These are phyloP conservation scores for Mycosphaerelloides madeirae DNA, from an alignment of 2,329 filamentous ascomycete species.

Conservation along the genomic window DNA sequence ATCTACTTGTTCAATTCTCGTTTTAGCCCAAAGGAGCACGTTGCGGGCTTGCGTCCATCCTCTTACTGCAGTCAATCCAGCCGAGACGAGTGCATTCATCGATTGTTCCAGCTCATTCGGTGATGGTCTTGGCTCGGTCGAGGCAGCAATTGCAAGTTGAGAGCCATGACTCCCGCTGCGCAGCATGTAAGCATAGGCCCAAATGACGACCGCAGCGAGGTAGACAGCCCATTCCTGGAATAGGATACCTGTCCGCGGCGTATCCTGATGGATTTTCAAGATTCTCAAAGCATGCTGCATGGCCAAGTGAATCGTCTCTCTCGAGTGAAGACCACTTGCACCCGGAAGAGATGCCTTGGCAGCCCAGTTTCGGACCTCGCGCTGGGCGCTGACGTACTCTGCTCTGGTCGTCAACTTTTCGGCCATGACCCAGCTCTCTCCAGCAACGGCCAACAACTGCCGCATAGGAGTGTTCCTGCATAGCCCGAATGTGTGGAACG, in stretches of 20 bases:
- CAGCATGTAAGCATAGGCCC: slow-evolving; percentile 22
- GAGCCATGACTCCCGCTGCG: neutral
- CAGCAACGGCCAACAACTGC: slow-evolving; percentile 40
- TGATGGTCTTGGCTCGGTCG: slow-evolving; percentile 3
- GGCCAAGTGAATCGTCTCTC: slow-evolving; percentile 9
- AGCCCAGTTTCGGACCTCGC: slow-evolving; percentile 36
- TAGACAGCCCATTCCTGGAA: slow-evolving; percentile 29
- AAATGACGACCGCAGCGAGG: slow-evolving; percentile 27
- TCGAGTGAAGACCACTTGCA: neutral
- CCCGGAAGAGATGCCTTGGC: neutral
- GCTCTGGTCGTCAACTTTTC: slow-evolving; percentile 37
- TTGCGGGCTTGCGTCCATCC: slow-evolving; percentile 15
- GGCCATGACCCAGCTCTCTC: slow-evolving; percentile 44
- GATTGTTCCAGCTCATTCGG: neutral
- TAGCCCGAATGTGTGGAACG: slow-evolving; percentile 36
- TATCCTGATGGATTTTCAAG: slow-evolving; percentile 18
- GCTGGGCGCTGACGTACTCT: slow-evolving; percentile 32
- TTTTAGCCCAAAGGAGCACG: slow-evolving; percentile 25
- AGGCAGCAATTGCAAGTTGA: neutral
- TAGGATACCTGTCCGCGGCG: slow-evolving; percentile 18
- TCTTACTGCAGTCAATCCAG: neutral
- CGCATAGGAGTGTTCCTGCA: slow-evolving; percentile 37
- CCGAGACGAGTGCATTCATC: neutral
- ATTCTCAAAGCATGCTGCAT: slow-evolving; percentile 24
- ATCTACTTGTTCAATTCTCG: slow-evolving; percentile 20